A percentile compares a stretch with the other conserved stretches of the same genome.
Conservation (phyloP, 2,329 filamentous ascomycete genomes). For the Sporothrix euskadiensis region DNA sequence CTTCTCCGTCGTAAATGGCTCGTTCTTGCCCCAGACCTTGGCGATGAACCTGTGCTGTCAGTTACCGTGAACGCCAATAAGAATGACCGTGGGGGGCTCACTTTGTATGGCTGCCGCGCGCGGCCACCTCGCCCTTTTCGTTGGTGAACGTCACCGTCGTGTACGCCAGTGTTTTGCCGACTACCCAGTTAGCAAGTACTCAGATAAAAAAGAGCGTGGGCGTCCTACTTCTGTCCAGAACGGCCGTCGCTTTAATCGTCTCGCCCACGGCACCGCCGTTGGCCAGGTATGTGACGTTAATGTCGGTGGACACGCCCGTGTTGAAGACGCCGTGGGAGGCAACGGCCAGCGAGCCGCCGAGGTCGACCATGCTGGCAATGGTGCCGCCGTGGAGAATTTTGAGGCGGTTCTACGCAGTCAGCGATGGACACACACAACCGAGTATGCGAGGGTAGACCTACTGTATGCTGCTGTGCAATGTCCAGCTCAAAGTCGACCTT, state of each 20-base stretch:
- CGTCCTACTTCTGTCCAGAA: slow-evolving; percentile 60
- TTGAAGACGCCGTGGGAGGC: slow-evolving; percentile 63
- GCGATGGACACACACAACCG: background rate
- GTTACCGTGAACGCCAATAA: background rate
- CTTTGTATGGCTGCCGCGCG: slow-evolving; percentile 67
- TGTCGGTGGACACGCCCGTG: slow-evolving; percentile 65
- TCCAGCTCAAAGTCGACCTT: slow-evolving; percentile 74
- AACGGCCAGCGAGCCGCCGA: slow-evolving; percentile 65
- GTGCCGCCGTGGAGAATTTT: slow-evolving; percentile 77
- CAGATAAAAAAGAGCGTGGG: too few relatives aligned
- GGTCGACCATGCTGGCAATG: slow-evolving; percentile 71
- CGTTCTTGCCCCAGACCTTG: slow-evolving; percentile 35
- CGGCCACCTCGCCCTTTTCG: slow-evolving; percentile 58
- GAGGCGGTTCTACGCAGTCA: slow-evolving; percentile 64
- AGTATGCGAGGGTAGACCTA: slow-evolving; percentile 38
- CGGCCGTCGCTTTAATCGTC: slow-evolving; percentile 56
- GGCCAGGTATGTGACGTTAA: slow-evolving; percentile 66
- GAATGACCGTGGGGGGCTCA: slow-evolving; percentile 39
- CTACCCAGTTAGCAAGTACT: slow-evolving; percentile 39
- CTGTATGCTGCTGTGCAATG: slow-evolving; percentile 73
- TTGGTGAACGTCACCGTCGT: slow-evolving; percentile 63
- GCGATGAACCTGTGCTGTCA: slow-evolving; percentile 34
- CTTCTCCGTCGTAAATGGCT: slow-evolving; percentile 31
- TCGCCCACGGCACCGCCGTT: slow-evolving; percentile 60
- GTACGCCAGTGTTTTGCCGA: slow-evolving; percentile 64